These are phyloP conservation scores for Chamaecyparis obtusa DNA, from an alignment of 75 land plant genomes.

Conservation along the genomic window DNA sequence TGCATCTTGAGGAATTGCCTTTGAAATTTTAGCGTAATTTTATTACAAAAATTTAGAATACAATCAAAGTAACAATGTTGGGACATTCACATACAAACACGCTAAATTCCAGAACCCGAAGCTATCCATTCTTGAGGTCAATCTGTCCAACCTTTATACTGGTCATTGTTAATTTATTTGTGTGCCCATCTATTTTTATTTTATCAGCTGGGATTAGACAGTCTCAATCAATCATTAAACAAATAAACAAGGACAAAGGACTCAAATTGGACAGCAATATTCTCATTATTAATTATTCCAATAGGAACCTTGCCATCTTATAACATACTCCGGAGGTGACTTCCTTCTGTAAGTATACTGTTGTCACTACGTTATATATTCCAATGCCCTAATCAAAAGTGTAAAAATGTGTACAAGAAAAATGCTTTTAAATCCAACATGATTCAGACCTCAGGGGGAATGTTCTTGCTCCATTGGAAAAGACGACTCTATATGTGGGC, in stretches of 20 bases:
- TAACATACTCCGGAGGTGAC: slow-evolving; percentile 4
- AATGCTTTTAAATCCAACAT: slow-evolving; percentile 7
- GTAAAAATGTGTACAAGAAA: slow-evolving; percentile 14
- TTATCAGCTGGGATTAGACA: neutral
- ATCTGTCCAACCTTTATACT: neutral
- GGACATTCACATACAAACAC: neutral
- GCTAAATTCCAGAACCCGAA: neutral
- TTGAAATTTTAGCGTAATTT: neutral
- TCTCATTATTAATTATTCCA: slow-evolving; percentile 14
- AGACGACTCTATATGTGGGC: neutral
- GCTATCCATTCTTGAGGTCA: neutral
- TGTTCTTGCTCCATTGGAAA: neutral
- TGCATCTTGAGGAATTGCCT: neutral
- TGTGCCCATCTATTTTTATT: neutral
- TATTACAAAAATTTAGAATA: neutral
- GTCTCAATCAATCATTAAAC: neutral
- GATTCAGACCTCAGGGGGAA: slow-evolving; percentile 10
- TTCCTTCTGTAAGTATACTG: slow-evolving; percentile 10
- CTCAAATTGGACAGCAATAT: slow-evolving; percentile 8
- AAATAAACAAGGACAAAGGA: neutral
- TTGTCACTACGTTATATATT: slow-evolving; percentile 11
- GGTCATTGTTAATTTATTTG: neutral
- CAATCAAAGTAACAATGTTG: neutral
- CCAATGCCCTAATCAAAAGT: slow-evolving; percentile 14
- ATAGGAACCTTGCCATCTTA: slow-evolving; percentile 12